Percentiles rank a stretch among this genome's conserved stretches.
Evolutionary conservation across 2,329 filamentous ascomycete species (phyloP).

Genomic region (Kalmusia sp.): DNA sequence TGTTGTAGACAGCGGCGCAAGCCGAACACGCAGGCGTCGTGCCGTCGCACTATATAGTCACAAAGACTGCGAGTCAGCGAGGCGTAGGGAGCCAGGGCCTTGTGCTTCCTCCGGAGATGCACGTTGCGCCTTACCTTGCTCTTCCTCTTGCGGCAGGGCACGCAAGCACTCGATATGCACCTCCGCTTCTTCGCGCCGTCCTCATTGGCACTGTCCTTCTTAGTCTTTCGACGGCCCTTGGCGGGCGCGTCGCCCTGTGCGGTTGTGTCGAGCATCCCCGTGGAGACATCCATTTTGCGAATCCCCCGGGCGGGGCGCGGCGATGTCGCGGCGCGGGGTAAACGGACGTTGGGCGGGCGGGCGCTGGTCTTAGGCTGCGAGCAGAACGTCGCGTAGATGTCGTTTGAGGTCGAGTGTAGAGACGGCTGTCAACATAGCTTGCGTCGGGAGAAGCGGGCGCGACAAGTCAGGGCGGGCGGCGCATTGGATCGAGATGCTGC

Average conservation of each 20-base stretch:
- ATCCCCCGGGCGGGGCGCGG: constrained; percentile 18
- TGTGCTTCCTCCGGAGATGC: constrained; percentile 13
- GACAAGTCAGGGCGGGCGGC: not conserved
- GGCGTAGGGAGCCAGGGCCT: not conserved
- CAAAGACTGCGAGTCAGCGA: constrained; percentile 4
- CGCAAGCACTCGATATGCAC: constrained; percentile 50
- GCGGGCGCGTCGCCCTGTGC: constrained; percentile 22
- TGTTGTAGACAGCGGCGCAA: constrained; percentile 92
- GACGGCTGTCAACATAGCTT: constrained; percentile 25
- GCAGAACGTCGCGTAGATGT: not conserved
- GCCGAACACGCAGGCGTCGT: constrained; percentile 90
- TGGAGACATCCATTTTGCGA: constrained; percentile 14
- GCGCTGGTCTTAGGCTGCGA: constrained; percentile 11
- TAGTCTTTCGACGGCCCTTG: constrained; percentile 43
- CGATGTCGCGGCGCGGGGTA: constrained; percentile 25
- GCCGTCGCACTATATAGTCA: constrained; percentile 73
- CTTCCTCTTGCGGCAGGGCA: constrained; percentile 51
- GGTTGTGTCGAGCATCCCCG: constrained; percentile 14
- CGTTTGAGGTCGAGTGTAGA: constrained; percentile 20
- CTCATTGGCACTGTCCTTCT: constrained; percentile 45
- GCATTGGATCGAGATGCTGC: constrained; percentile 15
- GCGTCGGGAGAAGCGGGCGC: constrained; percentile 3
- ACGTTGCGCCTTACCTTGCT: constrained; percentile 42
- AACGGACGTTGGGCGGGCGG: not conserved
- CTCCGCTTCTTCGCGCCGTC: constrained; percentile 53